Base-by-base conservation (phyloP, 768 basidiomycete genomes). In the Rhizopogon rudus region DNA sequence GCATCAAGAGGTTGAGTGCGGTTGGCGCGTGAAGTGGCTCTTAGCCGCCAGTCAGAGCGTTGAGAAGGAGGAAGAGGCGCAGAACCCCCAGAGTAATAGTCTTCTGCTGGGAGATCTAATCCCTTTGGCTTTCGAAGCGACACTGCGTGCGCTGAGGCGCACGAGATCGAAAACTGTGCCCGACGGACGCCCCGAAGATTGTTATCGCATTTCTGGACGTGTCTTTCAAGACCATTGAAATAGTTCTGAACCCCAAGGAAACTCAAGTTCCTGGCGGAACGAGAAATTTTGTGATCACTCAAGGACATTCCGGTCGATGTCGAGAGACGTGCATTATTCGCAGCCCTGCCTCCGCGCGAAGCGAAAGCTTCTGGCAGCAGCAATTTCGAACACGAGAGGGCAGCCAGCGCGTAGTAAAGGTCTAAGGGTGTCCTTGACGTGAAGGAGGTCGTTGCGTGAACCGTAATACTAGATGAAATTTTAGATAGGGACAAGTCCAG, bases 31-130 rank as follows among this genome's bases (percentile, higher is more conserved):
- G 84, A 86, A 10, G 72, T 56, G 7, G 84, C 78, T 17, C 82
- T 75, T 40, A 74, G 61, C 41, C 83, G 75, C 87, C 87, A 88
- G 61, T 88, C 81, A 65, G 82, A 86, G 6, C 86, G 63, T 29
- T 62, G 28, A 10, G 65, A 57, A 10, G 70, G 64, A 1, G 51
- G 28, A 16, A 68, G 63, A 25, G 68, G 66, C 0, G 66, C 22
- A 6, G 46, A 68, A 46, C 59, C 53, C 53, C 67, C 69, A 25
- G 69, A 64, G 13, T 71, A 71, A 52, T 63, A 70, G 1, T 50
- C 49, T 41, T 69, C 68, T 5, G 61, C 58, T n/a, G 68, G 61
- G 9, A 68, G 60, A 17, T 64, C 56, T 16, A 60, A 57, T 6
- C 55, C 57, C 28, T 62, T 59, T 13, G 59, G 57, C 22, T 61